These are phyloP conservation scores for Dalbergia oliveri DNA, from an alignment of 306 rosid genomes.

Conservation along the genomic window DNA sequence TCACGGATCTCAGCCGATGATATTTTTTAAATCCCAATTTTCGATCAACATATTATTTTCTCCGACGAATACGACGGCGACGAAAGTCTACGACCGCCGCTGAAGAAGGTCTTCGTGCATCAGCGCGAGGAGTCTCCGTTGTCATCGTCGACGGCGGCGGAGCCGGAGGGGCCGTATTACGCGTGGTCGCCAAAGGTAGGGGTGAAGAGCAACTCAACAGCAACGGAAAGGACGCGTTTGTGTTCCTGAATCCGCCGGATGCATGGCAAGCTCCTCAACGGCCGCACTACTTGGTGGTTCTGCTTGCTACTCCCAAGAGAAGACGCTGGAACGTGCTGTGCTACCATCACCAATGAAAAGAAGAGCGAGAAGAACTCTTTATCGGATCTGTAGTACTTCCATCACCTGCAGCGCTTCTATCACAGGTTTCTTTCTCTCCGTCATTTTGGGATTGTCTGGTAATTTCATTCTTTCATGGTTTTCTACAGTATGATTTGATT, in stretches of 20 bases:
- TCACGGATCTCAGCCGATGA: slow-evolving; percentile 80
- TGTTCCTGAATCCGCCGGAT: slow-evolving; percentile 58
- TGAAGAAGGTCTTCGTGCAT: slow-evolving; percentile 66
- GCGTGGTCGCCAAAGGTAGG: slow-evolving; percentile 66
- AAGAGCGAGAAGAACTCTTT: too few species aligned
- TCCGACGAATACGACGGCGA: slow-evolving; percentile 45
- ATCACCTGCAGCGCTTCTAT: too few species aligned
- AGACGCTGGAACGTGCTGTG: too few species aligned
- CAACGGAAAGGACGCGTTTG: slow-evolving; percentile 83
- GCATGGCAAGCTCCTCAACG: too few species aligned
- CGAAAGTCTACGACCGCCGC: slow-evolving; percentile 48
- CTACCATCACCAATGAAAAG: too few species aligned
- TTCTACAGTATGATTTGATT: too few species aligned
- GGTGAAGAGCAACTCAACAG: slow-evolving; percentile 84
- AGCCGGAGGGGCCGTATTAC: slow-evolving; percentile 65
- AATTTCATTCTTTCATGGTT: too few species aligned
- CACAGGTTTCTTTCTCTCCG: too few species aligned
- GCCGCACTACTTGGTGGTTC: too few species aligned
- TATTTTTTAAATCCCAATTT: slow-evolving; percentile 65
- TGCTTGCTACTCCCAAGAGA: too few species aligned
- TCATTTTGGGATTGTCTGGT: too few species aligned
- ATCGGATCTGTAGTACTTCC: too few species aligned
- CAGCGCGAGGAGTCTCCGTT: slow-evolving; percentile 39
- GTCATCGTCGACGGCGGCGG: not conserved
- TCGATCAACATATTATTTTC: slow-evolving; percentile 64